phyloP scores from a whole-genome alignment of 768 basidiomycete species.

The Termitomyces sp. region DNA sequence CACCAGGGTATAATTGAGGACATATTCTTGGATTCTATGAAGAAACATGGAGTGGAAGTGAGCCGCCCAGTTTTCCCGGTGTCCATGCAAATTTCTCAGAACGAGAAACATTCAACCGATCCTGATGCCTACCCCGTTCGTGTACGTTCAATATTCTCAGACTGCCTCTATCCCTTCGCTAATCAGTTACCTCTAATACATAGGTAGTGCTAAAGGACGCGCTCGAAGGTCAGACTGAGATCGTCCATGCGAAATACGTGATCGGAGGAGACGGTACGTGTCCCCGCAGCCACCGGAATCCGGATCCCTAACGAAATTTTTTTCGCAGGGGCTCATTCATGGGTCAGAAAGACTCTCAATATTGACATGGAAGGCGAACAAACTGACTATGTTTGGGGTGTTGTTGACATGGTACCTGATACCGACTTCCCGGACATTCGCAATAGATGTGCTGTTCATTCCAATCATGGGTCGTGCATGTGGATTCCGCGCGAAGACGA shows the following conservation, averaged over 20 bases:
- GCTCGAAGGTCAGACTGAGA: slow-evolving; percentile 23
- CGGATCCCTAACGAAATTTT: neutral
- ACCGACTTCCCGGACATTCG: slow-evolving; percentile 80
- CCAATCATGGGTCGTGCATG: slow-evolving; percentile 65
- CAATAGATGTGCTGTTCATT: slow-evolving; percentile 62
- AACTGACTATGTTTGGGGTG: slow-evolving; percentile 79
- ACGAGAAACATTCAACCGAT: slow-evolving; percentile 38
- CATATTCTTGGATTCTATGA: slow-evolving; percentile 57
- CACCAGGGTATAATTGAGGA: slow-evolving; percentile 64
- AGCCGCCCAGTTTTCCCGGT: slow-evolving; percentile 46
- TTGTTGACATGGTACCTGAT: slow-evolving; percentile 66
- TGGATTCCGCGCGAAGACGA: slow-evolving; percentile 71
- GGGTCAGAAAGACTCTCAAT: slow-evolving; percentile 66
- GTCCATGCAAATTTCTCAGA: slow-evolving; percentile 42
- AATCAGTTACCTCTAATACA: neutral
- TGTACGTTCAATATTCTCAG: slow-evolving; percentile 18
- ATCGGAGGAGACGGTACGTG: slow-evolving; percentile 70
- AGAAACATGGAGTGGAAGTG: slow-evolving; percentile 40
- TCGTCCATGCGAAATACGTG: slow-evolving; percentile 69
- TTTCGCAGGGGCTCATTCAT: slow-evolving; percentile 71
- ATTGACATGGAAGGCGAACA: slow-evolving; percentile 80
- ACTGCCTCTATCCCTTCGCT: neutral
- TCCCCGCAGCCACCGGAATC: neutral
- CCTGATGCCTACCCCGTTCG: slow-evolving; percentile 33
- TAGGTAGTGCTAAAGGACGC: slow-evolving; percentile 43